Base-by-base conservation (phyloP, 495 filamentous ascomycete species). In the Aspergillus ellipticus region DNA sequence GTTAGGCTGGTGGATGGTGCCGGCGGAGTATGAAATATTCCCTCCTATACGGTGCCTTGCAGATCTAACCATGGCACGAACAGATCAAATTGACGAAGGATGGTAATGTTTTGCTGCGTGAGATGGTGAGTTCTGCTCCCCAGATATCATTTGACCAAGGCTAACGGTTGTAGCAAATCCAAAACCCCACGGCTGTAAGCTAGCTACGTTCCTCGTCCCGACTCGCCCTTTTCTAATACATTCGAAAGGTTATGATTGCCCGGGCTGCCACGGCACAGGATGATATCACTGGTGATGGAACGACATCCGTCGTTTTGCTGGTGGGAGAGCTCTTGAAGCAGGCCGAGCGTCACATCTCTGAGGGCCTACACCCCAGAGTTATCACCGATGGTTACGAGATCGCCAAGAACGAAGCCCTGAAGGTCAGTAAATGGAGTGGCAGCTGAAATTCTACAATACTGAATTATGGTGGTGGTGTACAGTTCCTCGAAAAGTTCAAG, bases 11-110 rank as follows among this genome's bases (percentile, higher is more conserved):
- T 98, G 47, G 94, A 98, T 70, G 94, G 94, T 70, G 83, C 95
- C 52, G 94, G 94, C 68, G 84, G 84, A 78, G 90, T 95, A 89
- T 70, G 85, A 75, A 63, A 46, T 53, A 55, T 60, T 37, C 42
- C 42, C 53, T 56, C 37, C 47, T 42, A n/a, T 57, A 59, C 49
- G 31, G 20, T 39, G 43, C 49, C 31, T 53, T 17, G 11, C 33
- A 53, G 54, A 15, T 49, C 59, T 67, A 58, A 69, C 52, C 3
- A 41, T 31, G 22, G 21, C 28, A 42, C 48, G 26, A 33, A 70
- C 62, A 96, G 89, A 99, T 99, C 79, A 99, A 97, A 74, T 79
- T 99, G 66, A 99, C 94, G 49, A 99, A 99, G 75, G 94, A 99
- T 80, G 94, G 94, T 66, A 96, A 94, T 67, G 94, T 97, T 47